phyloP scores from a whole-genome alignment of 768 basidiomycete species.

The Epithele typhae region DNA sequence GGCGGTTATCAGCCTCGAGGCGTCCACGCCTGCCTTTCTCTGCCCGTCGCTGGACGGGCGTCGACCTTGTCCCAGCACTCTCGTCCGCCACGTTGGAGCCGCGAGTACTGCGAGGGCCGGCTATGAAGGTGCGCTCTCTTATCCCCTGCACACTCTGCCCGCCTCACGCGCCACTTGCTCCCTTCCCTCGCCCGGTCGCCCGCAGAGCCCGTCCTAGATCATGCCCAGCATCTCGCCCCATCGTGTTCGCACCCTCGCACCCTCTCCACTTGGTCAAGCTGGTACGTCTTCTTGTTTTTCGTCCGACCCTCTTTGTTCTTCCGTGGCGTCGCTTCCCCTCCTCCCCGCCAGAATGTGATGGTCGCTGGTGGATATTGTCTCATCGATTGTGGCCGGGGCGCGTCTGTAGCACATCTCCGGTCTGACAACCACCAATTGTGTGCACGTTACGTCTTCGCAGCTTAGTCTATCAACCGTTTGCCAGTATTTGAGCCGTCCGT shows the following conservation, averaged over 20 bases:
- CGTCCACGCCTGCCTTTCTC: no score
- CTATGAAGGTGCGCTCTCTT: constrained; percentile 27
- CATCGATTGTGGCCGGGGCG: constrained; percentile 4
- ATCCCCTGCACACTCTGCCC: constrained; percentile 26
- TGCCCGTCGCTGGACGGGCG: no score
- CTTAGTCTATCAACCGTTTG: constrained; percentile 15
- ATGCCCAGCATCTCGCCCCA: constrained; percentile 63
- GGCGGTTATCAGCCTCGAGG: no score
- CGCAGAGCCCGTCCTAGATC: constrained; percentile 21
- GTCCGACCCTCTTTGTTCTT: constrained; percentile 7
- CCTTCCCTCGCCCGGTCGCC: constrained; percentile 22
- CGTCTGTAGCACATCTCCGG: neutral
- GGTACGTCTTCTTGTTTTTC: constrained; percentile 35
- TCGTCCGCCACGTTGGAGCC: constrained; percentile 59
- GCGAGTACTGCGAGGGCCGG: constrained; percentile 37
- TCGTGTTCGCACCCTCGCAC: constrained; percentile 44
- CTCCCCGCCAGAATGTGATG: neutral
- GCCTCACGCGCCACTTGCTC: constrained; percentile 23
- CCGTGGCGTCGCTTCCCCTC: neutral
- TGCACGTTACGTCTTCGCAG: constrained; percentile 15
- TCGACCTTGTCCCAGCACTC: no score
- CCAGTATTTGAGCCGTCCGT: constrained; percentile 12
- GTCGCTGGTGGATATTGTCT: neutral
- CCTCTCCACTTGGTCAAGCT: constrained; percentile 43
- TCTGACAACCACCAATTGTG: constrained; percentile 7